Base-by-base conservation (phyloP, 169 alveolate genomes). In the Cryptosporidium tyzzeri region DNA sequence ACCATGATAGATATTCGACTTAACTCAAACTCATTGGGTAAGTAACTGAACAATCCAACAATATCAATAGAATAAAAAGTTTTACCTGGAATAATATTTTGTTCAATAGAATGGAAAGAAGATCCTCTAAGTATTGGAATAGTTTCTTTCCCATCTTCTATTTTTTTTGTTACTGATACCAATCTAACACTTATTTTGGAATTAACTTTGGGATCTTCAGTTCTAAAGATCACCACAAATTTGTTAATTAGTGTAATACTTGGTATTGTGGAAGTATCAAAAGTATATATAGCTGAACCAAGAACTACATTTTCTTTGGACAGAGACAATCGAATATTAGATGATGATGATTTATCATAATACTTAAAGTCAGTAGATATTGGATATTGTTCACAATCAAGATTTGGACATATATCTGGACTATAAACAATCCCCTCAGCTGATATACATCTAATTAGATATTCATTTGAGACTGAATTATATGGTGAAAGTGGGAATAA, bases 201-300 rank as follows among this genome's bases (percentile, higher is more conserved):
- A n/a, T 41, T 31, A 5, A 26, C 29, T 16, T 16, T 29, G 9
- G 73, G 73, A 26, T 59, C 45, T 45, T 59, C 67, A 18, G 41
- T 48, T 51, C 41, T 37, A 14, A 80, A 41, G 37, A 44, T 16
- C 3, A 80, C 48, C 44, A 62, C 73, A 37, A 80, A 80, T 68
- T 80, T 80, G 29, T 80, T 80, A 7, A 80, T 21, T 2, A 62
- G 51, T 31, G 48, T 18, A 39, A 80, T 80, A 62, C 87, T 80
- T 7, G 71, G 87, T 23, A 80, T 80, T 16, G 62, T 62, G 29
- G 62, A 39, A 23, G 87, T 80, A n/a, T 80, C 75, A 65, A 80
- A 80, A 31, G 73, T 59, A 23, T 26, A 59, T 1, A 80, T 44
- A 7, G 75, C 87, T 26, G 67, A 61, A 23, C 87, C 75, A 61